A percentile compares a stretch with the other conserved stretches of the same genome.
These are phyloP conservation scores for Sporothrix brasiliensis DNA, from an alignment of 2,329 filamentous ascomycete species.

Conservation along the genomic window DNA sequence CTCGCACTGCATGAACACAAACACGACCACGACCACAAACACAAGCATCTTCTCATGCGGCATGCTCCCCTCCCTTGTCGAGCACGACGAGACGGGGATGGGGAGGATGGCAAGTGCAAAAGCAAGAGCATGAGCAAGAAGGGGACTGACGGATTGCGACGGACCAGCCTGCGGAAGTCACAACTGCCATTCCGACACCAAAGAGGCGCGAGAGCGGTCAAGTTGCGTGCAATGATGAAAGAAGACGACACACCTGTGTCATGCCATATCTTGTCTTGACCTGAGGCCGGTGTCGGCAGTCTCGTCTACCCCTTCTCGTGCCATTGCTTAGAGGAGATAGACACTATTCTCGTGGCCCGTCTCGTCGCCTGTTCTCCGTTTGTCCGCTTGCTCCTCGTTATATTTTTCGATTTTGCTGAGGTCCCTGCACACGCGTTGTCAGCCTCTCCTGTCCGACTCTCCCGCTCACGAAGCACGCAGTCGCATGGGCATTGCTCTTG, in stretches of 20 bases:
- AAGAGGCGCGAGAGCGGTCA: neutral
- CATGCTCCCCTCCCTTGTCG: conserved; percentile 11
- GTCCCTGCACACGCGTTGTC: neutral
- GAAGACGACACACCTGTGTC: neutral
- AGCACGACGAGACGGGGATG: conserved; percentile 19
- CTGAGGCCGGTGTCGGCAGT: neutral
- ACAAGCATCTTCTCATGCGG: conserved; percentile 28
- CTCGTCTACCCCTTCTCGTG: neutral
- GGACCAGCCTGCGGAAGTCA: neutral
- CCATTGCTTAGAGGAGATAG: neutral
- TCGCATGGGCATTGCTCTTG: conserved; percentile 9
- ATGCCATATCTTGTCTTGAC: neutral
- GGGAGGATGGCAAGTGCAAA: neutral
- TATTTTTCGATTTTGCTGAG: neutral
- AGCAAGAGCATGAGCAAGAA: neutral
- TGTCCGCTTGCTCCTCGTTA: conserved; percentile 1
- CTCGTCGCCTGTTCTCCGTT: conserved; percentile 6
- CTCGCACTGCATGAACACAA: conserved; percentile 34
- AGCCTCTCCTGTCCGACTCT: neutral
- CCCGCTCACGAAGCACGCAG: conserved; percentile 11
- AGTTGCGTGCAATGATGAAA: neutral
- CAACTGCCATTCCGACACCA: neutral
- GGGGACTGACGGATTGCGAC: neutral
- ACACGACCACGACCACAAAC: conserved; percentile 24
- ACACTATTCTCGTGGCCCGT: conserved; percentile 3